These are phyloP conservation scores for Mariannaea elegans DNA, from an alignment of 2,329 filamentous ascomycete genomes.

Conservation along the genomic window DNA sequence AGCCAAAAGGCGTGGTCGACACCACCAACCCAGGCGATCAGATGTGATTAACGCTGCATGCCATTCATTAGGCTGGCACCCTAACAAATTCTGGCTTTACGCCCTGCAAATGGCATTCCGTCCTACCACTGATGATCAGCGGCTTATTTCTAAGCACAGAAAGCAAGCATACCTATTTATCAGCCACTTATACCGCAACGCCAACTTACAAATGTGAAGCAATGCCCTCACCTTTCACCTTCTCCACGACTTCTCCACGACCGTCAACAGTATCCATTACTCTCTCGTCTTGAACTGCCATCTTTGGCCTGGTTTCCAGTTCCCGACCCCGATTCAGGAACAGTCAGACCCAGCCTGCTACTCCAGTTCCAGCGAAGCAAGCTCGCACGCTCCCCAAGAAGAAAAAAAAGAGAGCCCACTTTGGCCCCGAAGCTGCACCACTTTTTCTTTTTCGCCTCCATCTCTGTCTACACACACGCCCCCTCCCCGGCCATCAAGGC, in stretches of 20 bases:
- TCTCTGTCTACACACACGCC: background rate
- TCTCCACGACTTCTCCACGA: background rate
- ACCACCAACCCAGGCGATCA: constrained; percentile 2
- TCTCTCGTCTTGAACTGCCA: constrained; percentile 14
- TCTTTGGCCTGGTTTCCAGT: constrained; percentile 7
- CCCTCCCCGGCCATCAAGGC: constrained; percentile 4
- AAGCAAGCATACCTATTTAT: background rate
- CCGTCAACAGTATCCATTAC: constrained; percentile 5
- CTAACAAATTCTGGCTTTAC: constrained; percentile 7
- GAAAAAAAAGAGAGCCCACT: constrained; percentile 16
- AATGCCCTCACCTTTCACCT: background rate
- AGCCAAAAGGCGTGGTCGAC: constrained; percentile 4
- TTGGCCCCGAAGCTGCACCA: constrained; percentile 20
- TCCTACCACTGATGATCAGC: background rate
- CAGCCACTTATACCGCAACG: background rate
- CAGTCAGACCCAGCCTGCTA: constrained; percentile 13
- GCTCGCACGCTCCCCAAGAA: constrained; percentile 11
- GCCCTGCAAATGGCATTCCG: background rate
- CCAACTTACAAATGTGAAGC: background rate
- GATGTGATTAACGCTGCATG: constrained; percentile 1
- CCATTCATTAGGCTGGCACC: background rate
- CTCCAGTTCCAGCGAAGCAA: constrained; percentile 16
- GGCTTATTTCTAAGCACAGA: background rate
- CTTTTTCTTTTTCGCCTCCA: constrained; percentile 16
- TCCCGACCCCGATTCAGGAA: constrained; percentile 14